Conservation (phyloP, 768 basidiomycete genomes). For the Daedalea quercina region DNA sequence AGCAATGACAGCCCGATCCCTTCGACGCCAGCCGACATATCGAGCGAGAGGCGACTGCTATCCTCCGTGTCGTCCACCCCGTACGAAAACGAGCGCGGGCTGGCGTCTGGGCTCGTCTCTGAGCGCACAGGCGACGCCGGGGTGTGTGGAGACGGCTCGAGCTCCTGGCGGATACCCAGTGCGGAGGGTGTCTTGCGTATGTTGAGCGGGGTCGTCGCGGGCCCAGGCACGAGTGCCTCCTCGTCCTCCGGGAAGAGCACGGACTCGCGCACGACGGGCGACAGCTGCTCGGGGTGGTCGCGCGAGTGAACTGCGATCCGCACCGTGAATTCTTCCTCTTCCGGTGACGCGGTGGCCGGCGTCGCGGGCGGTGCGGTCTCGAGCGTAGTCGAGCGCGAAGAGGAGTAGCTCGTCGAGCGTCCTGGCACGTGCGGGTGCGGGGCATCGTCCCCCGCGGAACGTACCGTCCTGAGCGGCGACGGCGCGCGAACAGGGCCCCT, state of each 20-base stretch:
- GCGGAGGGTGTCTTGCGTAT: not conserved
- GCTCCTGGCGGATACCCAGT: not conserved
- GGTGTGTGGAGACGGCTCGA: not conserved
- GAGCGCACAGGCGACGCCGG: not conserved
- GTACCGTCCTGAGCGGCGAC: not conserved
- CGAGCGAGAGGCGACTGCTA: conserved; percentile 27
- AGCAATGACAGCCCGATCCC: conserved; percentile 69
- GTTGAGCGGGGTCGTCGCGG: not conserved
- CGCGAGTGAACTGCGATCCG: not conserved
- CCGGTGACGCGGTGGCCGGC: not conserved
- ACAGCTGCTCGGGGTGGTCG: not conserved
- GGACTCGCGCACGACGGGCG: not conserved
- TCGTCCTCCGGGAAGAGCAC: not conserved
- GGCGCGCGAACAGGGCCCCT: not conserved
- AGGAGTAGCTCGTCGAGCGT: not conserved
- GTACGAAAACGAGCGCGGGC: not conserved
- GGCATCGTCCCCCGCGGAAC: not conserved
- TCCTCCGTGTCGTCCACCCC: conserved; percentile 11
- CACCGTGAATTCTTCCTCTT: not conserved
- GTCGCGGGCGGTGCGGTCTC: not conserved
- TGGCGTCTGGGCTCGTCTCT: not conserved
- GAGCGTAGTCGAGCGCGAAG: not conserved
- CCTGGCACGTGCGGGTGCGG: no score
- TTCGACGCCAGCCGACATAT: conserved; percentile 49
- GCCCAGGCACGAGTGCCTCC: not conserved